Percentiles rank a stretch among this genome's conserved stretches.
Conservation (phyloP, 352 stramenopile genomes). For the Pythium insidiosum region DNA sequence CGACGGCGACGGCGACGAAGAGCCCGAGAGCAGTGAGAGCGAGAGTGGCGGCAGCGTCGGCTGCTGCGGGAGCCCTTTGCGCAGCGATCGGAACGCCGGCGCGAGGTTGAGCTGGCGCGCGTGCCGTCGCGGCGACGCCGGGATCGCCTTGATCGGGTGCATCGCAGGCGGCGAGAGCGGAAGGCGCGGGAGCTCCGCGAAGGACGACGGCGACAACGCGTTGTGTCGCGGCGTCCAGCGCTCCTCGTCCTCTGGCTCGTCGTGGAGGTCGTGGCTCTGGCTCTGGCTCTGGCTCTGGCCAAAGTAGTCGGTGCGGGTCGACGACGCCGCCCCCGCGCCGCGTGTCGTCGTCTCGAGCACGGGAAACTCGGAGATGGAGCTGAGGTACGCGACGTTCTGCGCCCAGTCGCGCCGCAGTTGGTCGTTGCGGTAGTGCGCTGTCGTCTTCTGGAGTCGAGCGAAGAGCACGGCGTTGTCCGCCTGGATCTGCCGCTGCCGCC, state of each 20-base stretch:
- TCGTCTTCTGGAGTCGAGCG: conserved; percentile 51
- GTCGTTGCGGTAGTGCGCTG: conserved; percentile 53
- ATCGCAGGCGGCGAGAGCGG: conserved; percentile 10
- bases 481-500: conserved; percentile 57
- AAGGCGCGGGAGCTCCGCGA: too few relatives aligned
- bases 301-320: too few relatives aligned
- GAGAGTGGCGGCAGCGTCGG: conserved; percentile 52
- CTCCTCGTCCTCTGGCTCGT: too few relatives aligned
- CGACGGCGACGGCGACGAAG: too few relatives aligned
- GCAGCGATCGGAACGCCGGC: conserved; percentile 51
- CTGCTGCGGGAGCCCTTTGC: conserved; percentile 59
- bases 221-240: too few relatives aligned
- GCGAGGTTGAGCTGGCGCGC: conserved; percentile 44
- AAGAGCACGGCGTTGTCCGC: conserved; percentile 43
- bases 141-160: conserved; percentile 50
- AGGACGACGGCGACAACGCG: too few relatives aligned
- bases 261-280: too few relatives aligned
- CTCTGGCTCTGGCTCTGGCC: too few relatives aligned
- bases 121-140: conserved; percentile 43
- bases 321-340: too few relatives aligned
- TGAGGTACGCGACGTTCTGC: conserved; percentile 63
- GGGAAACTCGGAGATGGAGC: conserved; percentile 62
- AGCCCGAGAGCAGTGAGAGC: too few relatives aligned
- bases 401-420: conserved; percentile 48
- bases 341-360: too few relatives aligned